Percentiles rank a stretch among this genome's conserved stretches.
Conservation (phyloP, 352 stramenopile species). For the Peronospora tabacina region DNA sequence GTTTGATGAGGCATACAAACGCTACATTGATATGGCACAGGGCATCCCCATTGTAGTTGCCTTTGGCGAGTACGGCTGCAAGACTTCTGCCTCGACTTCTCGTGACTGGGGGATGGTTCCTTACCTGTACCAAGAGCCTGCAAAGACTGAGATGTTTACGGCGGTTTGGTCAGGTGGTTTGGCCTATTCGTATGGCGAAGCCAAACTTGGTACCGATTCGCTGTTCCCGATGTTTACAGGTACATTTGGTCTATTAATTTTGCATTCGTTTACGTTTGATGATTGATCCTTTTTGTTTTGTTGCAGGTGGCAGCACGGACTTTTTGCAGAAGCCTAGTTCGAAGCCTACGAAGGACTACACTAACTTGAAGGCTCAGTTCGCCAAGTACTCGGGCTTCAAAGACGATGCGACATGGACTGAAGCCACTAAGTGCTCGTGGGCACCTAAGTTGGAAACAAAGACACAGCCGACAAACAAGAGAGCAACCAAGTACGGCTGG, state of each 20-base stretch:
- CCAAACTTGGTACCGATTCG: slow-evolving; percentile 57
- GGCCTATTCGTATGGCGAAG: slow-evolving; percentile 82
- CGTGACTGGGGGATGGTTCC: slow-evolving; percentile 72
- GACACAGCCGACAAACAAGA: slow-evolving; percentile 49
- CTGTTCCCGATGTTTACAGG: slow-evolving; percentile 80
- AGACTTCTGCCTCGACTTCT: slow-evolving; percentile 34
- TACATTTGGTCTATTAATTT: slow-evolving; percentile 11
- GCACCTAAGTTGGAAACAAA: slow-evolving; percentile 43
- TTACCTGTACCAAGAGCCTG: slow-evolving; percentile 70
- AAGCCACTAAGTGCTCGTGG: slow-evolving; percentile 58
- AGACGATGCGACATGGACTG: slow-evolving; percentile 51
- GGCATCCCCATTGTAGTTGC: slow-evolving; percentile 76
- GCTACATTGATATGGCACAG: slow-evolving; percentile 59
- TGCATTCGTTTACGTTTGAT: slow-evolving; percentile 1
- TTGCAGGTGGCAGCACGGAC: slow-evolving; percentile 52
- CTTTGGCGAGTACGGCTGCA: slow-evolving; percentile 80
- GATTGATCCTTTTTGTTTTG: slow-evolving; percentile 10
- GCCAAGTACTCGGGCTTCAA: slow-evolving; percentile 48
- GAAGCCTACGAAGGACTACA: slow-evolving; percentile 56
- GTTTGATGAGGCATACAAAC: slow-evolving; percentile 64
- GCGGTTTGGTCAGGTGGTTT: slow-evolving; percentile 78
- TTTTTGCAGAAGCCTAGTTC: slow-evolving; percentile 52
- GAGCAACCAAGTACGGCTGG: slow-evolving; percentile 50
- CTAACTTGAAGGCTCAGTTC: slow-evolving; percentile 66
- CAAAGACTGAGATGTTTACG: slow-evolving; percentile 55